Percentiles rank a stretch among this genome's conserved stretches.
Conservation (phyloP, 768 basidiomycete species). For the Tulasnella sp. region DNA sequence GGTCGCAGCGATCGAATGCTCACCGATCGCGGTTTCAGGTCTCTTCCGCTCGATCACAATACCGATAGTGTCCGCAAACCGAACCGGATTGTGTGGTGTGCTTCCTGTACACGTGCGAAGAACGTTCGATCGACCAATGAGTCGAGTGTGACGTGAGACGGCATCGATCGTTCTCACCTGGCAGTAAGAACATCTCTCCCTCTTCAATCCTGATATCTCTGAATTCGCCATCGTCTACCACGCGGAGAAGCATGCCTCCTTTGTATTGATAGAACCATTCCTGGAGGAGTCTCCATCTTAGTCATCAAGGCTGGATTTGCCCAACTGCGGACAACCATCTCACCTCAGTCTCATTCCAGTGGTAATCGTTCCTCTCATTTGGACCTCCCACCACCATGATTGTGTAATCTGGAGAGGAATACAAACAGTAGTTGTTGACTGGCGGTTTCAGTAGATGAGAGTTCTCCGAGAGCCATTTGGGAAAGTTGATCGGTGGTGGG, state of each 20-base stretch:
- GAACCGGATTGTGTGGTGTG: conserved; percentile 91
- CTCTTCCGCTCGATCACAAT: conserved; percentile 82
- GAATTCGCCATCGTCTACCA: conserved; percentile 70
- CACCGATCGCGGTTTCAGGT: conserved; percentile 64
- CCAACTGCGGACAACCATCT: conserved; percentile 16
- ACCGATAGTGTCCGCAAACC: conserved; percentile 83
- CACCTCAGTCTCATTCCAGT: conserved; percentile 90
- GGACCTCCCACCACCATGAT: conserved; percentile 98
- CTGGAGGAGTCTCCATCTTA: conserved; percentile 28
- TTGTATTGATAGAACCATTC: conserved; percentile 99
- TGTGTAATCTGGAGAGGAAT: conserved; percentile 71
- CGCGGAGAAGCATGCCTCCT: conserved; percentile 81
- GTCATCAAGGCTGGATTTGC: background rate
- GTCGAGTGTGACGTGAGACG: background rate
- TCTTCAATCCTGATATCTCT: conserved; percentile 83
- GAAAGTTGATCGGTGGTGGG: conserved; percentile 74
- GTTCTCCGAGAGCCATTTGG: conserved; percentile 79
- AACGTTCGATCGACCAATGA: no score
- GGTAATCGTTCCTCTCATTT: conserved; percentile 88
- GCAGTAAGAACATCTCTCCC: conserved; percentile 93
- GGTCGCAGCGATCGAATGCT: conserved; percentile 19
- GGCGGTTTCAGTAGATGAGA: conserved; percentile 73
- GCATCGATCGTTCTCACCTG: conserved; percentile 47
- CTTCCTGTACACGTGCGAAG: conserved; percentile 46
- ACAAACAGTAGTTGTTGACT: conserved; percentile 83